Evolutionary conservation across 306 rosid species (phyloP).

Genomic region (Gleditsia sinensis): DNA sequence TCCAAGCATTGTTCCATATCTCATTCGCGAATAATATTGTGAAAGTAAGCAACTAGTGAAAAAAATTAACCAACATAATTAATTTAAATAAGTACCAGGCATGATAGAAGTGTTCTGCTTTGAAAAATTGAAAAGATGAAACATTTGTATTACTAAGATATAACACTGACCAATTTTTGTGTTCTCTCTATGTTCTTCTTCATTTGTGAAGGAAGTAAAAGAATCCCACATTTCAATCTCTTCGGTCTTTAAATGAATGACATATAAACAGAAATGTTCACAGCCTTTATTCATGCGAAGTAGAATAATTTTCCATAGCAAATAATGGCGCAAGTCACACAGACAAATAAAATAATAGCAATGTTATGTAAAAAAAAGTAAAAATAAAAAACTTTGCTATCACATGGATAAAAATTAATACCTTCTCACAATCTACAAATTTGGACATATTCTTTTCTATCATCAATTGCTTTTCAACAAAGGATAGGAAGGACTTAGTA

Average conservation of each 20-base stretch:
- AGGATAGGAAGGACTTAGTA: background rate
- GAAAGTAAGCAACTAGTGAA: background rate
- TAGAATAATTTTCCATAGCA: background rate
- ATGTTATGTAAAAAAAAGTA: too few species aligned
- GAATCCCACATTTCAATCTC: background rate
- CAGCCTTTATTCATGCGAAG: background rate
- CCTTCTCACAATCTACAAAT: background rate
- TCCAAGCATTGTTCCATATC: background rate
- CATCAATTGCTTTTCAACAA: background rate
- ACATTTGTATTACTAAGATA: too few species aligned
- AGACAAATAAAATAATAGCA: background rate
- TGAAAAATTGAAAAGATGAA: background rate
- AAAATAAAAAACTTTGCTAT: too few species aligned
- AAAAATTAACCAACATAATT: too few species aligned
- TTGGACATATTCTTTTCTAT: background rate
- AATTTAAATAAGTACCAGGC: too few species aligned
- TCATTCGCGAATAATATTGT: background rate
- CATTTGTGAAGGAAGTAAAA: background rate
- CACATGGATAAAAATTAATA: too few species aligned
- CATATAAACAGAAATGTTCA: background rate
- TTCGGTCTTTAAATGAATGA: background rate
- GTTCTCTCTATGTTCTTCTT: background rate
- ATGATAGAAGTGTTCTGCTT: background rate
- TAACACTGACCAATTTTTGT: background rate
- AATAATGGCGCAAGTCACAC: background rate